Conservation (phyloP, 2,329 filamentous ascomycete genomes). For the Ascocoryne sarcoides region DNA sequence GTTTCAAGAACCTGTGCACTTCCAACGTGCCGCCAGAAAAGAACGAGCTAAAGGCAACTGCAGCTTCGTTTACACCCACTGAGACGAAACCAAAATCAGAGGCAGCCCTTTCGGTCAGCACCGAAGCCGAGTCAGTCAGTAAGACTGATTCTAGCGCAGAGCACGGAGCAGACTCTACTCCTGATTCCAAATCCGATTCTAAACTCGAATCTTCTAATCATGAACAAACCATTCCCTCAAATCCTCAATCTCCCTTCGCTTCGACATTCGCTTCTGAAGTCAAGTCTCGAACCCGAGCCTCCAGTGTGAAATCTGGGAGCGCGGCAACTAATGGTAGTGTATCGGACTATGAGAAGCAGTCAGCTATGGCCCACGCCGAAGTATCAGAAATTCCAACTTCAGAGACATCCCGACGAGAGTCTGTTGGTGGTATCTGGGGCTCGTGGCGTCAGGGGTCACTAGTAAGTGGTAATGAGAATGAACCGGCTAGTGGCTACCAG, state of each 20-base stretch:
- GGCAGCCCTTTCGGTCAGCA: not conserved
- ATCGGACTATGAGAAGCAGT: conserved; percentile 15
- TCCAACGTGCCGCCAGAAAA: conserved; percentile 45
- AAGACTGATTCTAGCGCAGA: conserved; percentile 10
- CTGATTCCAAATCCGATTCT: no score
- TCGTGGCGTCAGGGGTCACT: conserved; percentile 55
- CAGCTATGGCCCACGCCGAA: conserved; percentile 7
- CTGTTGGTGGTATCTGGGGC: conserved; percentile 54
- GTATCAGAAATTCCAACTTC: conserved; percentile 8
- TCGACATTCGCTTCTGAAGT: conserved; percentile 9
- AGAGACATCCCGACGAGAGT: conserved; percentile 33
- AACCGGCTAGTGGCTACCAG: conserved; percentile 48
- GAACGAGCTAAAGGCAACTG: conserved; percentile 44
- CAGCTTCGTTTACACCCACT: conserved; percentile 24
- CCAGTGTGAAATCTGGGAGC: conserved; percentile 12
- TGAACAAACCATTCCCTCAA: no score
- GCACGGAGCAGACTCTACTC: not conserved
- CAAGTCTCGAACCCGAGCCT: conserved; percentile 8
- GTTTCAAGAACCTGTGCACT: conserved; percentile 71
- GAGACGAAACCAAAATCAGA: conserved; percentile 14
- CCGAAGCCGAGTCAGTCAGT: conserved; percentile 4
- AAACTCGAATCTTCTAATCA: no score
- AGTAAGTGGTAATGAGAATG: conserved; percentile 18
- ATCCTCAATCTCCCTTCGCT: conserved; percentile 14
- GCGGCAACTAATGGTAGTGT: conserved; percentile 9